Conservation (phyloP, 495 filamentous ascomycete species). For the Platismatia glauca region DNA sequence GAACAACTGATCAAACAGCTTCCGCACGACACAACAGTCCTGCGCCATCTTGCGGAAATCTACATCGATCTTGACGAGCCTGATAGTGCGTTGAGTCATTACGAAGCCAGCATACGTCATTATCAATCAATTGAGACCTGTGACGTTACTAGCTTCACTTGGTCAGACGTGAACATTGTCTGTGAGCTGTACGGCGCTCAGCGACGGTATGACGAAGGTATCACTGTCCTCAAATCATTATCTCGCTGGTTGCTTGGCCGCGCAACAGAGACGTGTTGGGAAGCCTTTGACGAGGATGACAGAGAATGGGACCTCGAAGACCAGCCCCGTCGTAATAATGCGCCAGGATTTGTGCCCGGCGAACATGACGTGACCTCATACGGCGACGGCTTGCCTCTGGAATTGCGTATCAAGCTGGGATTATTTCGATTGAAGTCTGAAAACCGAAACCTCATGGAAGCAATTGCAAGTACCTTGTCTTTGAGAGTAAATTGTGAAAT, state of each 20-base stretch:
- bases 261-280: slow-evolving; percentile 67
- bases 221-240: slow-evolving; percentile 57
- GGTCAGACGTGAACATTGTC: slow-evolving; percentile 79
- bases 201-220: slow-evolving; percentile 51
- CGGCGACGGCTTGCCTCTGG: slow-evolving; percentile 66
- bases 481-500: slow-evolving; percentile 14
- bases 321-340: slow-evolving; percentile 51
- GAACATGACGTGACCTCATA: slow-evolving; percentile 53
- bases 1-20: slow-evolving; percentile 48
- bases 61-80: slow-evolving; percentile 52
- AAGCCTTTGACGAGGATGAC: slow-evolving; percentile 66
- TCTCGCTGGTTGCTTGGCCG: slow-evolving; percentile 78
- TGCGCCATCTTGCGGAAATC: slow-evolving; percentile 56
- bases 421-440: slow-evolving; percentile 65
- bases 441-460: slow-evolving; percentile 56
- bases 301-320: slow-evolving; percentile 82
- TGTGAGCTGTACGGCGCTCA: slow-evolving; percentile 64
- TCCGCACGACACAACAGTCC: slow-evolving; percentile 51
- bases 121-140: slow-evolving; percentile 41
- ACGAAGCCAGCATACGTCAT: slow-evolving; percentile 50
- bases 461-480: slow-evolving; percentile 47
- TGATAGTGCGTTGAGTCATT: slow-evolving; percentile 49
- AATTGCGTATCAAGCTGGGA: slow-evolving; percentile 79
- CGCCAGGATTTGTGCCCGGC: slow-evolving; percentile 46
- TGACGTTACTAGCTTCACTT: slow-evolving; percentile 52